Conservation (phyloP, 768 basidiomycete species). For the Suillus clintonianus region DNA sequence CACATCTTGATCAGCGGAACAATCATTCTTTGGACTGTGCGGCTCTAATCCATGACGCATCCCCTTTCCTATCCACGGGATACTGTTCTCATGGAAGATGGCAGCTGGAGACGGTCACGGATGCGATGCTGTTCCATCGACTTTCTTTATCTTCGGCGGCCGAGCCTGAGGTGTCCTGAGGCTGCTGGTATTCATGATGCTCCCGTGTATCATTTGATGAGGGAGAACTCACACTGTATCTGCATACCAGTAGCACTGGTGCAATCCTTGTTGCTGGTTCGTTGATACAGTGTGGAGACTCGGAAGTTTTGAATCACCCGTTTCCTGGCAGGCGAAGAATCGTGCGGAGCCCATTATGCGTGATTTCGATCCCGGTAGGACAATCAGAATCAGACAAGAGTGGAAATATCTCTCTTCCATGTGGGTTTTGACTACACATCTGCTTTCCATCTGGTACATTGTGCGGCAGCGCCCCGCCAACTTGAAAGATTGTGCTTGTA, state of each 20-base stretch:
- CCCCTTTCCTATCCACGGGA: not conserved
- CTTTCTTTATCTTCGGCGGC: not conserved
- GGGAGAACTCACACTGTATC: not conserved
- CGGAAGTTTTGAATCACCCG: not conserved
- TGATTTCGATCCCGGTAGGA: no score
- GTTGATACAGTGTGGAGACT: not conserved
- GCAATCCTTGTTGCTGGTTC: not conserved
- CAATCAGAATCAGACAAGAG: no score
- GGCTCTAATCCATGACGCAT: not conserved
- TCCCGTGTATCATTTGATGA: not conserved
- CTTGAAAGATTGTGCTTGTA: no score
- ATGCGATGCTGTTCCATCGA: not conserved
- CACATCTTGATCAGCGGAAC: not conserved
- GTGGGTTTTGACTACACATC: no score
- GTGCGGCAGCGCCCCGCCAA: no score
- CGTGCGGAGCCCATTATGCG: no score
- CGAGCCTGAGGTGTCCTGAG: not conserved
- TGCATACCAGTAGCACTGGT: not conserved
- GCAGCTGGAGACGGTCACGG: not conserved
- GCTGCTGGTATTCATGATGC: no score
- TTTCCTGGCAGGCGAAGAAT: not conserved
- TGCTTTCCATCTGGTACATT: no score
- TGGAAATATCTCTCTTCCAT: no score
- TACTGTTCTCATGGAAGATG: not conserved
- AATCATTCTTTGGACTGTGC: not conserved